phyloP scores from a whole-genome alignment of 2,329 filamentous ascomycete species.

The Epichloe sp. region DNA sequence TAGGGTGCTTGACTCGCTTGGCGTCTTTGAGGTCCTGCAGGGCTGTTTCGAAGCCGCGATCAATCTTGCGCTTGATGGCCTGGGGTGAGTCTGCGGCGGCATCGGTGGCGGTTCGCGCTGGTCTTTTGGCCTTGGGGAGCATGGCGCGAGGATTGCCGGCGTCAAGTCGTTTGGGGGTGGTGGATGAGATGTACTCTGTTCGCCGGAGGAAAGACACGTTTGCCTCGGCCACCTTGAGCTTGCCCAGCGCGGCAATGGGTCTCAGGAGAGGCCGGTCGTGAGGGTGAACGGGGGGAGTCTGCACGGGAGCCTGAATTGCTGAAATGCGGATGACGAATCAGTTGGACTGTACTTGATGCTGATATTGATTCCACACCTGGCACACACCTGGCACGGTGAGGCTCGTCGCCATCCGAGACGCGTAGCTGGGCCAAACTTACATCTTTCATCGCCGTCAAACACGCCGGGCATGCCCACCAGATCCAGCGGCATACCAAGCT shows the following conservation, averaged over 20 bases:
- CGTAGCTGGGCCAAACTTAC: constrained; percentile 32
- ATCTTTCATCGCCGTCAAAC: constrained; percentile 88
- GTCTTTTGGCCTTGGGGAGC: constrained; percentile 20
- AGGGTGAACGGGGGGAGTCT: constrained; percentile 61
- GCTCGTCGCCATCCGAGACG: too few relatives aligned
- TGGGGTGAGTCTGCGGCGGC: constrained; percentile 48
- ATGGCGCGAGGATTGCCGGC: constrained; percentile 30
- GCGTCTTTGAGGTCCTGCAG: constrained; percentile 40
- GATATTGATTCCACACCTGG: too few relatives aligned
- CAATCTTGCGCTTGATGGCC: constrained; percentile 56
- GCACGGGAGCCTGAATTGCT: constrained; percentile 73
- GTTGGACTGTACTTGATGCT: background rate
- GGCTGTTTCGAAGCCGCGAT: constrained; percentile 45
- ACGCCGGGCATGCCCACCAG: constrained; percentile 88
- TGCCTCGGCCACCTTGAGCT: constrained; percentile 61
- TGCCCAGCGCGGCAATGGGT: constrained; percentile 72
- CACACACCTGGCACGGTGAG: too few relatives aligned
- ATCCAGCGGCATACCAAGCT: constrained; percentile 95
- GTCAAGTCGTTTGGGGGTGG: constrained; percentile 34
- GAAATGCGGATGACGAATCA: constrained; percentile 4
- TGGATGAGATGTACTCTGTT: constrained; percentile 82
- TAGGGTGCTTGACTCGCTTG: constrained; percentile 42
- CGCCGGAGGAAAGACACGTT: constrained; percentile 88
- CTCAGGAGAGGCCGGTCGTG: constrained; percentile 75
- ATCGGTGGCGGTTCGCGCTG: constrained; percentile 38